A percentile compares a stretch with the other conserved stretches of the same genome.
These are phyloP conservation scores for Geotrichum candidum DNA, from an alignment of 1,139 yeast species.

Conservation along the genomic window DNA sequence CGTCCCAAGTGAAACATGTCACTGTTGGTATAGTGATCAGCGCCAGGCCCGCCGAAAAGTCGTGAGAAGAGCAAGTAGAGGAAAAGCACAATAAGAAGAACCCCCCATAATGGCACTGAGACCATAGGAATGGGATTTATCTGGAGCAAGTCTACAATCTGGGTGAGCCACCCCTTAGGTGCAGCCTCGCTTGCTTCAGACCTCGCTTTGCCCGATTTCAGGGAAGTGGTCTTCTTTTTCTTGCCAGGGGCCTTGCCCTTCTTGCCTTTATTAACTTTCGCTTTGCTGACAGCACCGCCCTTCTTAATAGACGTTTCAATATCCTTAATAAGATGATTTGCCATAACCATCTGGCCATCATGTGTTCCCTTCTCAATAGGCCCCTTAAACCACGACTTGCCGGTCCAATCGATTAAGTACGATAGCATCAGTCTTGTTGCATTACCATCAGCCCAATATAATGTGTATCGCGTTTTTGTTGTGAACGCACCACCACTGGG, in stretches of 20 bases:
- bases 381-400: conserved; percentile 88
- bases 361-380: conserved; percentile 88
- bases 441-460: conserved; percentile 76
- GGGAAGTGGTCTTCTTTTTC: conserved; percentile 1
- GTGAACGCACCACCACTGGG: conserved; percentile 85
- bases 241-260: conserved; percentile 2
- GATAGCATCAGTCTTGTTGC: conserved; percentile 62
- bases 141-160: conserved; percentile 9
- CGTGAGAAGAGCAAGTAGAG: conserved; percentile 25
- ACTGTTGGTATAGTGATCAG: neutral
- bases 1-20: neutral
- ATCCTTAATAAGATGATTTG: conserved; percentile 54
- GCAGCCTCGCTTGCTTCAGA: neutral
- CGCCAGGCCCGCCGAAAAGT: conserved; percentile 3
- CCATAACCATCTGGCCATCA: conserved; percentile 78
- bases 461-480: conserved; percentile 56
- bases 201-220: neutral
- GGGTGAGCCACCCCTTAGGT: neutral
- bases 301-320: conserved; percentile 44
- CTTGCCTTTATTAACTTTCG: conserved; percentile 21
- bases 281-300: conserved; percentile 26
- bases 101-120: conserved; percentile 23
- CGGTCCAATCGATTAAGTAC: conserved; percentile 74
- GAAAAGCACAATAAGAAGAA: conserved; percentile 19
- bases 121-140: conserved; percentile 19